Evolutionary conservation across 805 yeast genomes (phyloP).

Genomic region (Zygosaccharomyces bisporus): DNA sequence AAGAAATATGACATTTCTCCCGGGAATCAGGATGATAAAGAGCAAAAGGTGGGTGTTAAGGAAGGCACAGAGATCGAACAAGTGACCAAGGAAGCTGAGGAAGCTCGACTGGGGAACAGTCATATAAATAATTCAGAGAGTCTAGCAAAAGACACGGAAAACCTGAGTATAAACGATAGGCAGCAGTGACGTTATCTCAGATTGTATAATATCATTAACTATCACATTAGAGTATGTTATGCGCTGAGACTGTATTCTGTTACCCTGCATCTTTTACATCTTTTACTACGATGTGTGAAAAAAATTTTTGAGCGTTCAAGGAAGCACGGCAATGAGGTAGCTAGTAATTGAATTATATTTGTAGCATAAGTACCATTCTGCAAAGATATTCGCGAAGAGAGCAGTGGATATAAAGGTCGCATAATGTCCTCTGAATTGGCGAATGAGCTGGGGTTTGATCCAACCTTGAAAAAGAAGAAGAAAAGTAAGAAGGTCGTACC

Average conservation of each 20-base stretch:
- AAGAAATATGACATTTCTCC: slow-evolving; percentile 67
- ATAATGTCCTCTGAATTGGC: slow-evolving; percentile 35
- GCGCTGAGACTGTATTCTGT: not conserved
- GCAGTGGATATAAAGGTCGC: not conserved
- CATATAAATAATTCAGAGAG: not conserved
- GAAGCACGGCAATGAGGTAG: slow-evolving; percentile 2
- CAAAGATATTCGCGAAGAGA: not conserved
- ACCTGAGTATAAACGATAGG: slow-evolving; percentile 9
- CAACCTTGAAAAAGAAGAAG: slow-evolving; percentile 75
- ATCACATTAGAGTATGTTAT: no score
- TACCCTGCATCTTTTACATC: slow-evolving; percentile 9
- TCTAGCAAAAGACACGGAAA: not conserved
- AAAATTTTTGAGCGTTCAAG: slow-evolving; percentile 13
- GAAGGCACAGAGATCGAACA: slow-evolving; percentile 52
- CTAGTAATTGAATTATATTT: not conserved
- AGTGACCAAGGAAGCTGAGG: slow-evolving; percentile 47
- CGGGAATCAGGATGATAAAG: slow-evolving; percentile 49
- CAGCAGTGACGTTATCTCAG: not conserved
- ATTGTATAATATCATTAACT: not conserved
- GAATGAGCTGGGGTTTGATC: slow-evolving; percentile 60
- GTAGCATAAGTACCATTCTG: no score
- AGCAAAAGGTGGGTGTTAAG: slow-evolving; percentile 41
- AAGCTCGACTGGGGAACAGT: slow-evolving; percentile 32
- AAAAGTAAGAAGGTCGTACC: slow-evolving; percentile 51
- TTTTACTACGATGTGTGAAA: slow-evolving; percentile 10